A percentile compares a stretch with the other conserved stretches of the same genome.
These are phyloP conservation scores for Suillus discolor DNA, from an alignment of 768 basidiomycete genomes.

Conservation along the genomic window DNA sequence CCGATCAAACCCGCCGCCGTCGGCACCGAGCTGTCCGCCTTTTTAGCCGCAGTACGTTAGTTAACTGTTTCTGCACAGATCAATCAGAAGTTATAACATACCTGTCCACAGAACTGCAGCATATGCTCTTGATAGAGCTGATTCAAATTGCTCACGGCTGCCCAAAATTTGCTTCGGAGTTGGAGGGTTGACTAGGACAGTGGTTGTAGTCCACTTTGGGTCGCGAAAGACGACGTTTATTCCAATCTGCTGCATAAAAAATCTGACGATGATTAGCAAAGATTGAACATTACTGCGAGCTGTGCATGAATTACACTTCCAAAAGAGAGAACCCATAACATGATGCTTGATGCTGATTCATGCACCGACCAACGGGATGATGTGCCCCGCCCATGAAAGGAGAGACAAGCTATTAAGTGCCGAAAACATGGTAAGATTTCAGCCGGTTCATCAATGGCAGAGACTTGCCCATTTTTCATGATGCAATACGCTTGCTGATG, in stretches of 20 bases:
- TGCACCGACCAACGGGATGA: background rate
- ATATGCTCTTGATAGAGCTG: constrained; percentile 2
- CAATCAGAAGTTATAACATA: background rate
- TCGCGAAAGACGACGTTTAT: background rate
- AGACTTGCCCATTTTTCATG: constrained; percentile 8
- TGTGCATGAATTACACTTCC: background rate
- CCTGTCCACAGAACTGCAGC: constrained; percentile 17
- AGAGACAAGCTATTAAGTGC: background rate
- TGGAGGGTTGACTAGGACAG: background rate
- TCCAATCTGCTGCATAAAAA: constrained; percentile 2
- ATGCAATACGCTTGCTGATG: background rate
- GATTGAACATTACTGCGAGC: background rate
- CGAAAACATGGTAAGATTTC: background rate
- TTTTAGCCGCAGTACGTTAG: background rate
- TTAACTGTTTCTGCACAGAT: background rate
- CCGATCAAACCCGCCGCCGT: constrained; percentile 14
- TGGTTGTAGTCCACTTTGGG: too few relatives aligned
- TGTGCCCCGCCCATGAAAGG: background rate
- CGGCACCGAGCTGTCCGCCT: constrained; percentile 17
- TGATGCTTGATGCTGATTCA: background rate
- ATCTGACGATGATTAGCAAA: background rate
- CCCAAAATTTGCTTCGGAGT: background rate
- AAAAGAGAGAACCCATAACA: constrained; percentile 2
- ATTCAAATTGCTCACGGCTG: constrained; percentile 4
- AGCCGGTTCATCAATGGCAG: background rate